phyloP scores from a whole-genome alignment of 2,329 filamentous ascomycete genomes.

The Venturia carpophila region DNA sequence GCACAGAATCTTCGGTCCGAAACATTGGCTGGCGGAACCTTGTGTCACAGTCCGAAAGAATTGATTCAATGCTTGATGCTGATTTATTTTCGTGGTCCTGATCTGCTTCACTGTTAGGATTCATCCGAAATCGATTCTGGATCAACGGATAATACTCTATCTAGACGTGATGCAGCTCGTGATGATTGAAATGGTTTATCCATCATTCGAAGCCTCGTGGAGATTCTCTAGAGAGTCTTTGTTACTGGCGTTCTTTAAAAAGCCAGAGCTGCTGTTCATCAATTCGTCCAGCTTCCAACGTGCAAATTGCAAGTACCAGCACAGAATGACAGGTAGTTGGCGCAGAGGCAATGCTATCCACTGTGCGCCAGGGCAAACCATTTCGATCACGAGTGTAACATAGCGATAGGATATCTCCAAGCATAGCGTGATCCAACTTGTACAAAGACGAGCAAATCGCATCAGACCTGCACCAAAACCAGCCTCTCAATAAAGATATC shows the following conservation, averaged over 20 bases:
- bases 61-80: too few relatives aligned
- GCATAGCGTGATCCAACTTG: background rate
- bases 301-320: background rate
- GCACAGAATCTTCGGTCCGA: background rate
- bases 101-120: too few relatives aligned
- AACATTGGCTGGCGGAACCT: background rate
- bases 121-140: too few relatives aligned
- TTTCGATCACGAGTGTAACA: background rate
- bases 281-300: too few relatives aligned
- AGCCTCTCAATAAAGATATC: conserved; percentile 23
- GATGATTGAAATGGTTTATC: too few relatives aligned
- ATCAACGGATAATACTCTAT: too few relatives aligned
- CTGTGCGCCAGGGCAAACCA: background rate
- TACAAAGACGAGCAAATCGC: background rate
- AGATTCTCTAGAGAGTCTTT: too few relatives aligned
- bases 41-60: background rate
- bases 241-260: background rate
- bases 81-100: too few relatives aligned
- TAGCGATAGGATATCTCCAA: background rate
- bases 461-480: conserved; percentile 16
- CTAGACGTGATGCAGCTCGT: too few relatives aligned
- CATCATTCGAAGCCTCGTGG: too few relatives aligned
- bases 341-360: background rate
- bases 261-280: background rate
- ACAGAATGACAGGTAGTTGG: background rate